A percentile compares a stretch with the other conserved stretches of the same genome.
These are phyloP conservation scores for Hemisphaericaspora xylofermentans DNA, from an alignment of 1,139 yeast genomes.

Conservation along the genomic window DNA sequence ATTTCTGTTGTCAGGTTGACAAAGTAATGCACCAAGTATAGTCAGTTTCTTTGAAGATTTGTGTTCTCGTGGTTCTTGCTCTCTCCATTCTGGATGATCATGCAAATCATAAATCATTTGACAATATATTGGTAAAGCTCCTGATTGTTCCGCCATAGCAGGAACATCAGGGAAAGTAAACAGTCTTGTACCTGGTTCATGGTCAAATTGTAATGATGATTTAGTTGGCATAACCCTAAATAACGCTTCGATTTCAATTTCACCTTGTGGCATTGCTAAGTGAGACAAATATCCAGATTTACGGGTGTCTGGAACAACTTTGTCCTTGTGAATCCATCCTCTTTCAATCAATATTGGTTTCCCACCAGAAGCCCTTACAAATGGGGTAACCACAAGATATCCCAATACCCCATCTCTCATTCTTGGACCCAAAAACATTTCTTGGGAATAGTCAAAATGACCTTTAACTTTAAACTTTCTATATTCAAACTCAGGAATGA, in stretches of 20 bases:
- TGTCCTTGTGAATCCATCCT: conserved; percentile 86
- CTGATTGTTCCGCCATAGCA: conserved; percentile 72
- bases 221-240: conserved; percentile 70
- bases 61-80: conserved; percentile 13
- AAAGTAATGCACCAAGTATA: conserved; percentile 13
- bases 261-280: conserved; percentile 72
- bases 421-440: conserved; percentile 91
- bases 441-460: conserved; percentile 77
- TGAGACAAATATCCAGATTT: conserved; percentile 49
- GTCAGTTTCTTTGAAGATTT: conserved; percentile 8
- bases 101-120: conserved; percentile 69
- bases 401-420: conserved; percentile 75
- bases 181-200: conserved; percentile 59
- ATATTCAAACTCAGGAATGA: conserved; percentile 71
- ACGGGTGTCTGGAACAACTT: conserved; percentile 64
- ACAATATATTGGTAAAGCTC: conserved; percentile 70
- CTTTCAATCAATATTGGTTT: conserved; percentile 74
- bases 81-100: conserved; percentile 57
- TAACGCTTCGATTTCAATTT: conserved; percentile 69
- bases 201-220: conserved; percentile 75
- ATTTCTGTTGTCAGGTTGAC: background rate
- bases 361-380: conserved; percentile 73
- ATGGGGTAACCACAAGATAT: conserved; percentile 78
- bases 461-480: conserved; percentile 76
- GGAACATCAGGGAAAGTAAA: conserved; percentile 75